Evolutionary conservation across 208 protist genomes (phyloP).

Genomic region (Trypanosoma theileri): DNA sequence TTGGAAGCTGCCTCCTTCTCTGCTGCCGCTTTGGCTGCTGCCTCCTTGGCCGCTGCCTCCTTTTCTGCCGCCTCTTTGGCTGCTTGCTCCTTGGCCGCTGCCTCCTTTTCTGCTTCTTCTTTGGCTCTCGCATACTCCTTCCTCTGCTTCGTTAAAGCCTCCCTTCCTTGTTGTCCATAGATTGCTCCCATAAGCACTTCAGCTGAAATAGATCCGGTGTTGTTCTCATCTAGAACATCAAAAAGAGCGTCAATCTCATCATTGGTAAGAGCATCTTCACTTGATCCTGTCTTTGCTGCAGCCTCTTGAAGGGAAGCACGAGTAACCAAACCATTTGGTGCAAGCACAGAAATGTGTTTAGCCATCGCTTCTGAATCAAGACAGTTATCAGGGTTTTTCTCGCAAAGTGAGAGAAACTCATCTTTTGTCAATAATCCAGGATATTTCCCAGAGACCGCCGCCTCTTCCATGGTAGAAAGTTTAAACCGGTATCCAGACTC

Average conservation of each 20-base stretch:
- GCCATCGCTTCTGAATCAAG: slow-evolving; percentile 65
- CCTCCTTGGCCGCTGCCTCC: slow-evolving; percentile 3
- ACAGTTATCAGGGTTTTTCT: slow-evolving; percentile 46
- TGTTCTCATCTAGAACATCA: slow-evolving; percentile 59
- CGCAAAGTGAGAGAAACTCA: slow-evolving; percentile 72
- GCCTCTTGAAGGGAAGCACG: slow-evolving; percentile 73
- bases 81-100: slow-evolving; percentile 25
- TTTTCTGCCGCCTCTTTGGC: slow-evolving; percentile 24
- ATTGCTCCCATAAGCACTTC: slow-evolving; percentile 75
- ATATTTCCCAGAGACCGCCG: slow-evolving; percentile 39
- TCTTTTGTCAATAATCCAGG: slow-evolving; percentile 71
- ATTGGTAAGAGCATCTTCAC: slow-evolving; percentile 41
- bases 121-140: slow-evolving; percentile 33
- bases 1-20: neutral
- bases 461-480: slow-evolving; percentile 62
- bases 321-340: slow-evolving; percentile 70
- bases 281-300: slow-evolving; percentile 42
- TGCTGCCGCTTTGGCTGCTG: slow-evolving; percentile 5
- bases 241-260: slow-evolving; percentile 86
- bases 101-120: slow-evolving; percentile 17
- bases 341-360: slow-evolving; percentile 62
- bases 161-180: slow-evolving; percentile 64
- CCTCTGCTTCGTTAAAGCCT: slow-evolving; percentile 52
- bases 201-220: slow-evolving; percentile 69
- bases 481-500: slow-evolving; percentile 76